These are phyloP conservation scores for Tylopilus felleus DNA, from an alignment of 768 basidiomycete genomes.

Conservation along the genomic window DNA sequence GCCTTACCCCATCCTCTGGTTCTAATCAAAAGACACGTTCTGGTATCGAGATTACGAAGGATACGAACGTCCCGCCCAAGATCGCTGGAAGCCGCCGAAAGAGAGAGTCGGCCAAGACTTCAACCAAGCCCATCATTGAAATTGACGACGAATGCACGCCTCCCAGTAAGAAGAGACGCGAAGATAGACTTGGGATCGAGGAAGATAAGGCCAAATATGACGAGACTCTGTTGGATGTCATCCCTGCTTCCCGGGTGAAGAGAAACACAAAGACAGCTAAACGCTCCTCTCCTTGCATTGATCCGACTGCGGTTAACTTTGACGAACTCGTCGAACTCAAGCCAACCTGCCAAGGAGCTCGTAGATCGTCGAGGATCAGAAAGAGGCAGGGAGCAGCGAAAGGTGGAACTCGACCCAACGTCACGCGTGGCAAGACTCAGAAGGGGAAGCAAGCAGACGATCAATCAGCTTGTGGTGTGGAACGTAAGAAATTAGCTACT, in stretches of 20 bases:
- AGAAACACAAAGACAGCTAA: conserved; percentile 35
- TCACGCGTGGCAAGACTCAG: conserved; percentile 27
- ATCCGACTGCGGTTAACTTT: conserved; percentile 23
- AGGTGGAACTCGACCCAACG: conserved; percentile 13
- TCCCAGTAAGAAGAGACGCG: conserved; percentile 22
- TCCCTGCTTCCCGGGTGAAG: conserved; percentile 19
- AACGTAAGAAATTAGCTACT: not conserved
- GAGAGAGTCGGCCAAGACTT: conserved; percentile 13
- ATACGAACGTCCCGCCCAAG: conserved; percentile 7
- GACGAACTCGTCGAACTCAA: conserved; percentile 31
- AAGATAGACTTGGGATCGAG: not conserved
- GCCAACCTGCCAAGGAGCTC: conserved; percentile 5
- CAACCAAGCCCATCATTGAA: conserved; percentile 4
- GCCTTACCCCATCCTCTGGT: not conserved
- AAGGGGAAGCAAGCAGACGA: conserved; percentile 3
- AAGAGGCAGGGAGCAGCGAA: conserved; percentile 5
- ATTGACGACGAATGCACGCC: conserved; percentile 13
- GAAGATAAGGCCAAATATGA: conserved; percentile 1
- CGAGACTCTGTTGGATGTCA: not conserved
- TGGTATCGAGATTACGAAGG: not conserved
- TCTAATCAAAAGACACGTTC: not conserved
- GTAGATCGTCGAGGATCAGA: conserved; percentile 19
- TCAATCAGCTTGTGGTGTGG: not conserved
- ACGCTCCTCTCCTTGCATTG: conserved; percentile 28
- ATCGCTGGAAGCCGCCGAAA: conserved; percentile 28